Evolutionary conservation across 2,329 filamentous ascomycete genomes (phyloP), one percentile per base, ranked within the genome.

Genomic region (Aurifilum marmelostoma): DNA sequence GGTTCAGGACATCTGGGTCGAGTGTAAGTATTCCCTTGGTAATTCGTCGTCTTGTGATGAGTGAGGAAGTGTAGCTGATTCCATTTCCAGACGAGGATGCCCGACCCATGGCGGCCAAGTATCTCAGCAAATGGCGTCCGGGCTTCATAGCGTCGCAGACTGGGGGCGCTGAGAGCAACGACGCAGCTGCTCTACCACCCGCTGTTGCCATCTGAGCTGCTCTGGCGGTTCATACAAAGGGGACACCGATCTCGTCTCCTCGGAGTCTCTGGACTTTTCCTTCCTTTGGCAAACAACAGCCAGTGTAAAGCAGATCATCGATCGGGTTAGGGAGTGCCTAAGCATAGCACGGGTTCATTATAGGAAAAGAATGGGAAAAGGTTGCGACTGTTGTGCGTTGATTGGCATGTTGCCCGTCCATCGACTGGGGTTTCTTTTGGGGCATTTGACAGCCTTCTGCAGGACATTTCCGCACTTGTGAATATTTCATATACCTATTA

Each of bases 1-100:
- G 1, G 85, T 92, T 67, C 86, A 90, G 74, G 88, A 88, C 71
- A 88, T 91, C 71, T 91, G 89, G 88, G 80, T 83, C 21, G 88
- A 89, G 70, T 91, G 88, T 89, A 80, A 81, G 88, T 83, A 62
- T 7, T 24, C 16, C 67, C 54, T 39, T n/a, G 50, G 50, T 1
- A 50, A 47, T 68, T 24, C 12, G 21, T 39, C 12, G 18, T 61
- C 7, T 1, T 43, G 24, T 27, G n/a, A 11, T 34, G 8, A 34
- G 34, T 1, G 8, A 12, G 59, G 11, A 61, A 34, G 29, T 56
- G 18, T 65, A 54, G 56, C 65, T 66, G 54, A 71, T 47, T 1
- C 21, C 7, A 18, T 41, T 62, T 14, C 69, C 7, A 89, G 87
- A 87, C 72, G 88, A 90, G 75, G 88, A 91, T 73, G 85, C 88